These are phyloP conservation scores for Globisporangium ultimum DNA, from an alignment of 352 stramenopile genomes.

Conservation along the genomic window DNA sequence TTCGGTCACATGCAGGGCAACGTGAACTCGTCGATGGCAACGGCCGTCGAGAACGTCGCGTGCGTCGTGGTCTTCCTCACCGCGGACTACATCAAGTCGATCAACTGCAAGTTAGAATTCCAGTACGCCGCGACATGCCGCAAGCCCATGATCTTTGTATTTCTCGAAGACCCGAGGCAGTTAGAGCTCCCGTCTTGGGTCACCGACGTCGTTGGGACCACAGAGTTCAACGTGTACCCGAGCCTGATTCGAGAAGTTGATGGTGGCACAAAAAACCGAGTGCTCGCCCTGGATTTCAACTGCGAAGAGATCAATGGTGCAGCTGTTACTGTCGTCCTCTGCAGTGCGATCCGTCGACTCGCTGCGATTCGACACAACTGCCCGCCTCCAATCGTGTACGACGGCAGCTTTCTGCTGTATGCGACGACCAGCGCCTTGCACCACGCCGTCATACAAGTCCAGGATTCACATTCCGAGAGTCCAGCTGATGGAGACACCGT, in stretches of 20 bases:
- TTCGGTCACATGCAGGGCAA: constrained; percentile 68
- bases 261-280: constrained; percentile 3
- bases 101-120: constrained; percentile 64
- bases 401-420: constrained; percentile 44
- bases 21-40: constrained; percentile 59
- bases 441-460: constrained; percentile 9
- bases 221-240: constrained; percentile 37
- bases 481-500: background rate
- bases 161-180: constrained; percentile 29
- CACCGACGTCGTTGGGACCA: constrained; percentile 20
- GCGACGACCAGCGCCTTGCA: constrained; percentile 31
- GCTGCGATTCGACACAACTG: constrained; percentile 24
- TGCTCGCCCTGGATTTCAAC: constrained; percentile 33
- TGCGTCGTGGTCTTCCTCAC: constrained; percentile 60
- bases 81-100: constrained; percentile 33
- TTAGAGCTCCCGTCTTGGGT: constrained; percentile 40
- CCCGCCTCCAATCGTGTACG: constrained; percentile 24
- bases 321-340: constrained; percentile 32
- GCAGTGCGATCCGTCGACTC: constrained; percentile 36
- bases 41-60: constrained; percentile 48
- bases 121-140: constrained; percentile 33
- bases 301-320: constrained; percentile 23
- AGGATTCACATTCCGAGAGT: too few relatives aligned
- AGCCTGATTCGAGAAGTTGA: constrained; percentile 15
- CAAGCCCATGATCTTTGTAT: constrained; percentile 46